Percentiles rank a stretch among this genome's conserved stretches.
phyloP scores from a whole-genome alignment of 2,329 filamentous ascomycete species.

The Aspergillus sp. region DNA sequence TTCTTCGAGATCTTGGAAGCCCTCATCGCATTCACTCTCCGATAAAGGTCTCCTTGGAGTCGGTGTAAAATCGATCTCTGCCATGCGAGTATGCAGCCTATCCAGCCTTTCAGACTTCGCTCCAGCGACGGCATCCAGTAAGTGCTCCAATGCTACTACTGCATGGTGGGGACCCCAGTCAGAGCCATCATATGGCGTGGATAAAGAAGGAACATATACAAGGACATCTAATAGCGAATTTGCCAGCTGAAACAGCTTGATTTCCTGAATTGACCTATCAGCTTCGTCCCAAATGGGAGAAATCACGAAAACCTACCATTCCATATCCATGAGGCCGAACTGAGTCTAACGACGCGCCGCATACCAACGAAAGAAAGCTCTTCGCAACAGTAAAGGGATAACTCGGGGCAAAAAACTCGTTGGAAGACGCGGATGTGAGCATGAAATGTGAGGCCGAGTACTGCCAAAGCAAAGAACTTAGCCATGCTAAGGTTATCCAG shows the following conservation, averaged over 20 bases:
- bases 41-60: background rate
- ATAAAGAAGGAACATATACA: slow-evolving; percentile 4
- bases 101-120: slow-evolving; percentile 5
- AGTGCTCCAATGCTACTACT: slow-evolving; percentile 1
- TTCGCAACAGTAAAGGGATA: slow-evolving; percentile 3
- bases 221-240: slow-evolving; percentile 10
- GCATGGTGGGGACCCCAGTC: slow-evolving; percentile 6
- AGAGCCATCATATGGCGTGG: background rate
- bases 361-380: slow-evolving; percentile 2
- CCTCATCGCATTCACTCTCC: background rate
- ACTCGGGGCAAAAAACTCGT: slow-evolving; percentile 1
- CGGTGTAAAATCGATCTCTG: background rate
- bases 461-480: slow-evolving; percentile 8
- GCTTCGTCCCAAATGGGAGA: background rate
- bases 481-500: slow-evolving; percentile 4
- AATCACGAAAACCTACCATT: slow-evolving; percentile 1
- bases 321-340: slow-evolving; percentile 10
- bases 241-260: slow-evolving; percentile 7
- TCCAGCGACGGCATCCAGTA: slow-evolving; percentile 5
- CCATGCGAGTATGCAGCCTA: slow-evolving; percentile 2
- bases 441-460: slow-evolving; percentile 11
- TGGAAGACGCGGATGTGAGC: background rate
- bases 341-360: slow-evolving; percentile 4
- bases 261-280: background rate
- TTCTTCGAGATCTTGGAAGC: background rate